These are phyloP conservation scores for Pyrenochaeta sp. DNA, from an alignment of 2,329 filamentous ascomycete genomes.

Conservation along the genomic window DNA sequence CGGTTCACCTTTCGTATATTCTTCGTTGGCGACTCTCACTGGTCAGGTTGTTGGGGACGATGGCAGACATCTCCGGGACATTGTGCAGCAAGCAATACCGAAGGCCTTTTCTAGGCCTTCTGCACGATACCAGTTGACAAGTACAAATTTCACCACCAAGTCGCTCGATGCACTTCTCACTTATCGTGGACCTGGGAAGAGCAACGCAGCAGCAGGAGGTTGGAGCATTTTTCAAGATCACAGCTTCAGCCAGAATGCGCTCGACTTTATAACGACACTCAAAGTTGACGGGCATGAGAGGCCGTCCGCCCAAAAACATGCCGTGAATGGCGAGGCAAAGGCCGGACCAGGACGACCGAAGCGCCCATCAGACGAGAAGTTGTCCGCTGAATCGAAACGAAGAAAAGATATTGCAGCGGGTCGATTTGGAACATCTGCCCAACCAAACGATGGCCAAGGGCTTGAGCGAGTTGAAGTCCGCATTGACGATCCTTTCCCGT, in stretches of 20 bases:
- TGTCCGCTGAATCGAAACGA: conserved; percentile 59
- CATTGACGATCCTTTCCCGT: conserved; percentile 55
- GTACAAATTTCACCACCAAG: conserved; percentile 73
- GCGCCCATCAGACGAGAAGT: conserved; percentile 31
- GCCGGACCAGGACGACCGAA: conserved; percentile 36
- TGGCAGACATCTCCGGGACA: conserved; percentile 66
- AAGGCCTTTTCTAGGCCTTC: conserved; percentile 80
- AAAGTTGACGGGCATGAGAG: conserved; percentile 29
- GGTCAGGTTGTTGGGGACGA: conserved; percentile 45
- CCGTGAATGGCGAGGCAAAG: conserved; percentile 22
- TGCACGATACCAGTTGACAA: conserved; percentile 72
- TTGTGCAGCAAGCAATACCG: conserved; percentile 80
- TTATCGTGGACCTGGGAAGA: conserved; percentile 72
- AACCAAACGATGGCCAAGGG: conserved; percentile 45
- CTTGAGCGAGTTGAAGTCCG: conserved; percentile 60
- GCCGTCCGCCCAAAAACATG: conserved; percentile 15
- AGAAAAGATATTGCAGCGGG: conserved; percentile 68
- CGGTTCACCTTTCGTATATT: conserved; percentile 77
- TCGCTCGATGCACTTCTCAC: conserved; percentile 75
- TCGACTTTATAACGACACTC: conserved; percentile 53
- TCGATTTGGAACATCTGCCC: conserved; percentile 69
- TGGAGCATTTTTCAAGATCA: conserved; percentile 81
- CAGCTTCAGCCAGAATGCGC: conserved; percentile 57
- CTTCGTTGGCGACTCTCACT: conserved; percentile 57
- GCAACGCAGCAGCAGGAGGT: conserved; percentile 75